Evolutionary conservation across 257 asterid species (phyloP).

Genomic region (Vinca minor): DNA sequence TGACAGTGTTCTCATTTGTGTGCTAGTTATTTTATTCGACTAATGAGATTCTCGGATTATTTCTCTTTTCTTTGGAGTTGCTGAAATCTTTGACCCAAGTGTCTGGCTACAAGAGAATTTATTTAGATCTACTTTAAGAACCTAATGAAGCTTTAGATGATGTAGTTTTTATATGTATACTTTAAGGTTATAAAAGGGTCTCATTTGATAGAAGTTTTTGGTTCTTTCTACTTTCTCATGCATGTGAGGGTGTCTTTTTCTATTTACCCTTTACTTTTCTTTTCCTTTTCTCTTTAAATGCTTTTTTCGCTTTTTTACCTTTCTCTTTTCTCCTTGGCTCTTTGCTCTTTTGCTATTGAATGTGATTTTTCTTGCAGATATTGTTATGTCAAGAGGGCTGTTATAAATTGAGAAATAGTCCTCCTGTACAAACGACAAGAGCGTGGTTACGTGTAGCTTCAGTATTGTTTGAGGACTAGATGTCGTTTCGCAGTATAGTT

Average conservation of each 20-base stretch:
- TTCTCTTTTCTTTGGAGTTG: background rate
- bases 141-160: background rate
- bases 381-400: conserved; percentile 20
- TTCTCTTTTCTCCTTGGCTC: conserved; percentile 19
- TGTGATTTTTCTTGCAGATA: conserved; percentile 26
- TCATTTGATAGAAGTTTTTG: conserved; percentile 5
- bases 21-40: background rate
- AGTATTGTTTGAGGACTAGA: conserved; percentile 26
- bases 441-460: background rate
- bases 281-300: conserved; percentile 25
- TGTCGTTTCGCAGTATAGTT: conserved; percentile 93
- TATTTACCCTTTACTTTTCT: conserved; percentile 16
- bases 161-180: conserved; percentile 7
- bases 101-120: conserved; percentile 3
- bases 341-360: conserved; percentile 20
- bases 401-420: conserved; percentile 16
- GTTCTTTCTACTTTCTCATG: conserved; percentile 34
- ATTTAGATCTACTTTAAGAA: conserved; percentile 18
- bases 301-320: conserved; percentile 28
- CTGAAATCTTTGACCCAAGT: background rate
- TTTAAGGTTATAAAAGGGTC: conserved; percentile 24
- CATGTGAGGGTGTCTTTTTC: conserved; percentile 50
- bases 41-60: background rate
- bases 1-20: background rate
- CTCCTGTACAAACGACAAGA: background rate